Conservation (phyloP, 192 early-diverging fungal species). For the Coemansia sp. region DNA sequence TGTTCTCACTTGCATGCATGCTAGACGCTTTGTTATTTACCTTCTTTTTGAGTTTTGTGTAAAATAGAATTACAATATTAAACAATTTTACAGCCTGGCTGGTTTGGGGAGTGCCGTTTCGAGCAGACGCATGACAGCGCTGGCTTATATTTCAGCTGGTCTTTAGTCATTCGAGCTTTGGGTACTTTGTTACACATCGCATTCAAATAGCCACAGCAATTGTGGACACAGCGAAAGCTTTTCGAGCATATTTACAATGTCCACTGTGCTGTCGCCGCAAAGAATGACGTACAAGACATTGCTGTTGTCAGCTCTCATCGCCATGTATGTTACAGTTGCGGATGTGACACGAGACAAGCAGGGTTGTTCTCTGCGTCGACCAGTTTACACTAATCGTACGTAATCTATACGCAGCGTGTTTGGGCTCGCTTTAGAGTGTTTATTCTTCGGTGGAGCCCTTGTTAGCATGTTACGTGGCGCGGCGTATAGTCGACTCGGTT, state of each 20-base stretch:
- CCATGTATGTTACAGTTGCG: too few relatives aligned
- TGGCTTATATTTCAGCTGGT: conserved; percentile 61
- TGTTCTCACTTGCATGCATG: too few relatives aligned
- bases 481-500: too few relatives aligned
- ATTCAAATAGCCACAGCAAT: conserved; percentile 7
- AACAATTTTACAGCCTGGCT: neutral
- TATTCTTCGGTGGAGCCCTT: too few relatives aligned
- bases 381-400: too few relatives aligned
- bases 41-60: neutral
- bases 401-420: too few relatives aligned
- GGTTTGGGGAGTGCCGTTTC: neutral
- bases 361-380: too few relatives aligned
- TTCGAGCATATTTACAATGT: conserved; percentile 68
- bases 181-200: conserved; percentile 13
- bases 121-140: conserved; percentile 34
- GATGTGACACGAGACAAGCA: too few relatives aligned
- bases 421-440: too few relatives aligned
- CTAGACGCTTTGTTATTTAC: conserved; percentile 4
- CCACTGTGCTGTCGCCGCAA: conserved; percentile 69
- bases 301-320: neutral
- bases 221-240: neutral
- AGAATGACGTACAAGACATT: conserved; percentile 81
- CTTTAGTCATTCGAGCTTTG: conserved; percentile 52
- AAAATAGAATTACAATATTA: too few relatives aligned
- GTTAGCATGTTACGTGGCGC: too few relatives aligned